Conservation (phyloP, 2,329 filamentous ascomycete genomes). For the Cadophora sp. region DNA sequence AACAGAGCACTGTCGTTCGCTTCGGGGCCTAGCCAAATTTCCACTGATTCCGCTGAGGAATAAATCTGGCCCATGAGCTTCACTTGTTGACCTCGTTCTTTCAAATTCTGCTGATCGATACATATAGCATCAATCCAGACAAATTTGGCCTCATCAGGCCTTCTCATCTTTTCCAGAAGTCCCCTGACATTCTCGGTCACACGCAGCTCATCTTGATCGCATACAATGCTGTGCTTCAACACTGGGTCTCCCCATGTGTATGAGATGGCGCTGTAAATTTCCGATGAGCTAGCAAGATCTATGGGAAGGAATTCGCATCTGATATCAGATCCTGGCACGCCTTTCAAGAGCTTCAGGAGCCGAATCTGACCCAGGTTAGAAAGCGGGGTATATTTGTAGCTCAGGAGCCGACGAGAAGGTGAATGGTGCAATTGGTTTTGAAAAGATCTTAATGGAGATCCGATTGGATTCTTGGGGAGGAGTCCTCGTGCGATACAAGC, state of each 20-base stretch:
- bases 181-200: neutral
- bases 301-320: neutral
- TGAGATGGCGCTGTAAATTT: neutral
- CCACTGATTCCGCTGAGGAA: neutral
- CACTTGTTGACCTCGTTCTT: neutral
- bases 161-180: neutral
- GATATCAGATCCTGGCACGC: neutral
- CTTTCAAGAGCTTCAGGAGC: neutral
- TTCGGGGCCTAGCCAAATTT: neutral
- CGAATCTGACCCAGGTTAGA: neutral
- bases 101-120: neutral
- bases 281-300: neutral
- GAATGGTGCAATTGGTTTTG: no score
- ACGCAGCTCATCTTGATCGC: neutral
- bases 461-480: no score
- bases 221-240: conserved; percentile 3
- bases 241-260: neutral
- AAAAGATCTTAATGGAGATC: no score
- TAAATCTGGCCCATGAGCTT: conserved; percentile 3
- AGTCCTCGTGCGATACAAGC: no score
- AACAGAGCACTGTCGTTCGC: neutral
- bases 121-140: neutral
- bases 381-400: neutral
- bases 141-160: neutral
- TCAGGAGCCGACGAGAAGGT: neutral